Percentiles rank a stretch among this genome's conserved stretches.
These are phyloP conservation scores for Fraxinus latifolia DNA, from an alignment of 305 asterid species.

Conservation along the genomic window DNA sequence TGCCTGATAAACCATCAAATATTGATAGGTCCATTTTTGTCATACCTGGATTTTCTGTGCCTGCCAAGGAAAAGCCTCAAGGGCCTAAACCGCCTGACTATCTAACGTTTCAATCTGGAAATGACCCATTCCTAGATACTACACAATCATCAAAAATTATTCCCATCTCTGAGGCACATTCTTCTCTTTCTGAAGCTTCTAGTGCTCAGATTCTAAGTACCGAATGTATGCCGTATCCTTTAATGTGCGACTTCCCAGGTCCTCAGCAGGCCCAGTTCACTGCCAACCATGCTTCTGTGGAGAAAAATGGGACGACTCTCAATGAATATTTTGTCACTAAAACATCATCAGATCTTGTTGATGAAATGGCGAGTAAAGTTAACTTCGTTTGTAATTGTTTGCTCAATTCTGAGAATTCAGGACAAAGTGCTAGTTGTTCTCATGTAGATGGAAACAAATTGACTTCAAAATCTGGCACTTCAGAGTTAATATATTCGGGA, in stretches of 20 bases:
- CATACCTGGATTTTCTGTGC: constrained; percentile 45
- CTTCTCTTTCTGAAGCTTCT: constrained; percentile 28
- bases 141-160: constrained; percentile 29
- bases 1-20: constrained; percentile 59
- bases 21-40: constrained; percentile 62
- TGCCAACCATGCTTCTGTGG: constrained; percentile 35
- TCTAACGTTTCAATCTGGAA: constrained; percentile 30
- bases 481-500: constrained; percentile 5
- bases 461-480: neutral
- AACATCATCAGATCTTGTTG: constrained; percentile 25
- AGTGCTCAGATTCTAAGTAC: constrained; percentile 33
- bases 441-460: constrained; percentile 15
- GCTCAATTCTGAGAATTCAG: constrained; percentile 29
- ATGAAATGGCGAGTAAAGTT: constrained; percentile 27
- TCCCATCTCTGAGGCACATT: constrained; percentile 31
- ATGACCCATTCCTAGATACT: constrained; percentile 29
- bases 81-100: constrained; percentile 19
- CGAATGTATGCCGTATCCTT: constrained; percentile 17
- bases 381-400: constrained; percentile 22
- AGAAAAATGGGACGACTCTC: constrained; percentile 28
- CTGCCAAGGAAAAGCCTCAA: constrained; percentile 33
- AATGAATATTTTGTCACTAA: constrained; percentile 28
- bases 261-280: constrained; percentile 36
- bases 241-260: constrained; percentile 19
- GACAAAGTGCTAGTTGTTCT: constrained; percentile 32